These are phyloP conservation scores for Cucurbita moschata DNA, from an alignment of 306 rosid species.

Conservation along the genomic window DNA sequence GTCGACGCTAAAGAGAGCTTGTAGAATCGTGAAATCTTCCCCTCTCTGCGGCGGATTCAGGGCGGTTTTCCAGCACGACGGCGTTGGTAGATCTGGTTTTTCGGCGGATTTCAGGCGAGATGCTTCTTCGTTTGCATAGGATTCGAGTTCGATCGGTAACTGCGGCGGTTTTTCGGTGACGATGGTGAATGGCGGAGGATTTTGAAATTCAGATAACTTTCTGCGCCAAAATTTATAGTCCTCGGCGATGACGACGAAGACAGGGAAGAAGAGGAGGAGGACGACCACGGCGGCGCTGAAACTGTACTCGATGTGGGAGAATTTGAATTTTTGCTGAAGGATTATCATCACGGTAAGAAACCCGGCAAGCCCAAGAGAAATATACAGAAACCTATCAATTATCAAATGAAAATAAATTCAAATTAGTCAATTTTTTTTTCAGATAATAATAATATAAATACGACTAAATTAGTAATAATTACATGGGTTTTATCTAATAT, in stretches of 20 bases:
- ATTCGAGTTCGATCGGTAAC: no score
- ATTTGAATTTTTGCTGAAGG: slow-evolving; percentile 11
- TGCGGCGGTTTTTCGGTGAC: slow-evolving; percentile 8
- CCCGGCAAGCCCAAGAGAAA: slow-evolving; percentile 53
- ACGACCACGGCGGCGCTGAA: slow-evolving; percentile 26
- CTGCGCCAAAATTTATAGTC: slow-evolving; percentile 21
- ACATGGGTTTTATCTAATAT: no score
- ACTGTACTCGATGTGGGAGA: slow-evolving; percentile 21
- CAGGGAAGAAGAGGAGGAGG: slow-evolving; percentile 27
- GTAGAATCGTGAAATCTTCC: slow-evolving; percentile 42
- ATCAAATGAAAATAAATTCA: not conserved
- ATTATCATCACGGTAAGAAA: slow-evolving; percentile 46
- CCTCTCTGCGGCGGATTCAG: slow-evolving; percentile 35
- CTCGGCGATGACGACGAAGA: slow-evolving; percentile 24
- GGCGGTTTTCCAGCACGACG: slow-evolving; percentile 31
- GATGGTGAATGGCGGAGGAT: slow-evolving; percentile 9
- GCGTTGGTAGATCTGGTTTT: not conserved
- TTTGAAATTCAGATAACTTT: not conserved
- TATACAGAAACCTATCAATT: slow-evolving; percentile 29
- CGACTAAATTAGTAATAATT: no score
- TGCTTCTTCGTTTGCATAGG: no score
- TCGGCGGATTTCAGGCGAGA: not conserved
- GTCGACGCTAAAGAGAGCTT: slow-evolving; percentile 39
- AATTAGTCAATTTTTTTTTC: no score
- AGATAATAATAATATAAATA: not conserved